A percentile compares a stretch with the other conserved stretches of the same genome.
Conservation (phyloP, 768 basidiomycete genomes). For the Podaxis carcinomalis region DNA sequence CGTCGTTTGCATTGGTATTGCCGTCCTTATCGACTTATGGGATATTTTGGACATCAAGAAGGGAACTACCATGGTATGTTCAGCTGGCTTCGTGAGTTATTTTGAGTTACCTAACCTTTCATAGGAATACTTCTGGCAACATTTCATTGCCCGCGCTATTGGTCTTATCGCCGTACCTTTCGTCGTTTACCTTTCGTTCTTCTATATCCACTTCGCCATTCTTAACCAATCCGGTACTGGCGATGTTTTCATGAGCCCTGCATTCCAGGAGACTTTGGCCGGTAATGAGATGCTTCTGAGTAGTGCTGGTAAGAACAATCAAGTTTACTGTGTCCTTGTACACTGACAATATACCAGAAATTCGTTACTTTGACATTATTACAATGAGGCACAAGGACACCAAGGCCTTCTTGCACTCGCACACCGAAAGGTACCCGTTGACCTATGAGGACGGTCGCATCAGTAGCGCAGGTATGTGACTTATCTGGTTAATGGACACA, state of each 20-base stretch:
- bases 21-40: constrained; percentile 94
- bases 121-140: constrained; percentile 85
- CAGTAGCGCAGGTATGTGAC: constrained; percentile 74
- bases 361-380: constrained; percentile 88
- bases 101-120: not conserved
- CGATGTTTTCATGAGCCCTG: constrained; percentile 95
- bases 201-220: constrained; percentile 91
- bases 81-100: constrained; percentile 3
- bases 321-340: not conserved
- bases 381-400: constrained; percentile 90
- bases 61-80: constrained; percentile 67
- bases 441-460: constrained; percentile 95
- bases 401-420: constrained; percentile 92
- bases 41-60: constrained; percentile 83
- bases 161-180: constrained; percentile 89
- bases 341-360: constrained; percentile 50
- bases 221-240: constrained; percentile 88
- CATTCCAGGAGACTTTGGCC: constrained; percentile 91
- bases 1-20: constrained; percentile 83
- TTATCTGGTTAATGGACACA: not conserved
- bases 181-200: constrained; percentile 89
- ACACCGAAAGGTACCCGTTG: constrained; percentile 85
- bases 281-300: constrained; percentile 92
- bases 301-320: constrained; percentile 67
- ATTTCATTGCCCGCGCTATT: constrained; percentile 80